Evolutionary conservation across 306 rosid genomes (phyloP).

Genomic region (Benincasa hispida): DNA sequence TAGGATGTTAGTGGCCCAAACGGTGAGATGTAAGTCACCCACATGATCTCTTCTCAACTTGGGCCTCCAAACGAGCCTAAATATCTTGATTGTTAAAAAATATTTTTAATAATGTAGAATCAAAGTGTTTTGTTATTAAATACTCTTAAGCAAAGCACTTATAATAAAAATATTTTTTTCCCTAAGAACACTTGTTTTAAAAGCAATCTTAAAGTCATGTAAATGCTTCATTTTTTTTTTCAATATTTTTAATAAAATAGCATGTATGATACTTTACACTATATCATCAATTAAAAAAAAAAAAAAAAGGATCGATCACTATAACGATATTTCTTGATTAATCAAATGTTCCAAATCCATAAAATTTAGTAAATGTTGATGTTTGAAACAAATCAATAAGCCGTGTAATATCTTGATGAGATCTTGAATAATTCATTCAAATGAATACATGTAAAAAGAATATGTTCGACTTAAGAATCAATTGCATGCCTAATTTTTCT

Average conservation of each 20-base stretch:
- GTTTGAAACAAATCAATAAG: not conserved
- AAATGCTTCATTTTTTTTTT: too few species aligned
- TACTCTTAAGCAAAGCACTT: not conserved
- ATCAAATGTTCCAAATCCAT: not conserved
- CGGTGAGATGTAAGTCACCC: too few species aligned
- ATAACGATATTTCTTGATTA: not conserved
- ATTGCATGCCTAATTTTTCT: too few species aligned
- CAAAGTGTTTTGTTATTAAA: not conserved
- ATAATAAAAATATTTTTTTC: not conserved
- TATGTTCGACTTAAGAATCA: not conserved
- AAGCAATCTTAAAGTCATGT: not conserved
- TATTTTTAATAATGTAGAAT: not conserved
- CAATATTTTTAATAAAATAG: not conserved
- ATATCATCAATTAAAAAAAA: too few species aligned
- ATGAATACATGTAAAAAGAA: not conserved
- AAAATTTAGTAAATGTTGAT: not conserved
- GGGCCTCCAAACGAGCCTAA: too few species aligned
- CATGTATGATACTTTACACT: not conserved
- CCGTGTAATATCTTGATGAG: too few species aligned
- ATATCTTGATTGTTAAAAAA: too few species aligned
- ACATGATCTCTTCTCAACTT: too few species aligned
- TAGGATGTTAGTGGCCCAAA: too few species aligned
- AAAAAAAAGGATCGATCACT: not conserved
- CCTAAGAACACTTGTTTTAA: not conserved
- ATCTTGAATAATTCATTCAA: too few species aligned